Conservation (phyloP, 2,329 filamentous ascomycete genomes). For the Diplocarpon rosae region DNA sequence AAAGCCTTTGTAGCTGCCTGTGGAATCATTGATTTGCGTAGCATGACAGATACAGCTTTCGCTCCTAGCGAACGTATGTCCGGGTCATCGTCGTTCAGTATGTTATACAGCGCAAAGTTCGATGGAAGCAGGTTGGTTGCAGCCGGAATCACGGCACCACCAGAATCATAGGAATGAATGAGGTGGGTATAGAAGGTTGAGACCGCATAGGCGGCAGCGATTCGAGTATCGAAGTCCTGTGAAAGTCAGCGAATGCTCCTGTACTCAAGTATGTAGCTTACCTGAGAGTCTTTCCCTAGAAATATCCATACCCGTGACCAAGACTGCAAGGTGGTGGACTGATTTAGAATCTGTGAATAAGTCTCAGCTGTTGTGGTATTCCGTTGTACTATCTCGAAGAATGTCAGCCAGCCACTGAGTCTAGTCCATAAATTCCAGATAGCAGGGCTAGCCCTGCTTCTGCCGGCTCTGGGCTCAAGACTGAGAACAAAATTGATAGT, state of each 20-base stretch:
- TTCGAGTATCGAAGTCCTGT: slow-evolving; percentile 52
- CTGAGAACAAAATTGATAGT: background rate
- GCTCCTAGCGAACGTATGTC: slow-evolving; percentile 7
- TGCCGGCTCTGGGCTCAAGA: background rate
- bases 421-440: background rate
- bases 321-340: background rate
- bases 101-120: background rate
- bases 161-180: background rate
- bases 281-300: slow-evolving; percentile 1
- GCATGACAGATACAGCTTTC: slow-evolving; percentile 29
- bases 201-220: slow-evolving; percentile 34
- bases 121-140: background rate
- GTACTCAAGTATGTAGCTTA: background rate
- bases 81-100: slow-evolving; percentile 7
- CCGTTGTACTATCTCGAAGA: background rate
- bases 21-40: slow-evolving; percentile 33
- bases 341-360: background rate
- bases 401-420: background rate
- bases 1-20: slow-evolving; percentile 13
- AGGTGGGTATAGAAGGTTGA: slow-evolving; percentile 27
- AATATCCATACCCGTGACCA: slow-evolving; percentile 1
- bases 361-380: background rate
- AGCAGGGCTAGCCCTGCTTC: background rate
- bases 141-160: background rate
- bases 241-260: slow-evolving; percentile 6